Evolutionary conservation across 495 filamentous ascomycete genomes (phyloP), one percentile per base, ranked within the genome.

Genomic region (Recurvomyces mirabilis): DNA sequence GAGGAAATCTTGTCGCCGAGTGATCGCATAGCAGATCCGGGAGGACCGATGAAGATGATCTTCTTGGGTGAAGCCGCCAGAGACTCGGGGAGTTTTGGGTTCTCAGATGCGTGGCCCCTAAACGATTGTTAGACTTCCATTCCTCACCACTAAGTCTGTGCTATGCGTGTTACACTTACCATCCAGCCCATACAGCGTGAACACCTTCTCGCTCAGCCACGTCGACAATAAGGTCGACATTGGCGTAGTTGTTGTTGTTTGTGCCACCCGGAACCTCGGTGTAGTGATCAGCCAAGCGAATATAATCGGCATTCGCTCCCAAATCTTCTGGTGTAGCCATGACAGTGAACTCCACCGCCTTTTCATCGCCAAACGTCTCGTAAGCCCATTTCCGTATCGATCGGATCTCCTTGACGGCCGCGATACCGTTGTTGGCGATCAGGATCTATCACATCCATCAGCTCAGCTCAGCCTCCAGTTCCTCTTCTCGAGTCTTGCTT

Each of bases 171-270:
- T 41, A 12, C 22, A 29, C 81, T 68, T 60, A 93, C 86, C 91
- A 99, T 75, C 91, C 91, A 53, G 91, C 91, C 91, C 91, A 99
- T 13, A 99, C 91, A 46, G 91, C 91, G 55, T 99, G 91, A 33
- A 96, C 91, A 49, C 83, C 77, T 86, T 94, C 95, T 25, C 91
- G 84, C 70, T 99, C 91, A n/a, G 91, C 91, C 60, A 99, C 77
- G 70, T 99, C 91, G 46, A 99, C 91, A 63, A 99, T 96, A 55
- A 99, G 71, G 69, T 99, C 91, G 35, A 99, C 91, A 67, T 99
- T 99, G 61, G 91, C 91, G 63, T 99, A 99, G 68, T 99, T 99
- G 78, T 99, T 95, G 73, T 99, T 99, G 69, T 99, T 99, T 34
- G 93, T 99, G 57, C 91, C 91, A 55, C 91, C 91, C n/a, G 91